Evolutionary conservation across 176 grass and related monocot species (phyloP), one percentile per base, ranked within the genome.

Genomic region (Miscanthus lutarioriparius): DNA sequence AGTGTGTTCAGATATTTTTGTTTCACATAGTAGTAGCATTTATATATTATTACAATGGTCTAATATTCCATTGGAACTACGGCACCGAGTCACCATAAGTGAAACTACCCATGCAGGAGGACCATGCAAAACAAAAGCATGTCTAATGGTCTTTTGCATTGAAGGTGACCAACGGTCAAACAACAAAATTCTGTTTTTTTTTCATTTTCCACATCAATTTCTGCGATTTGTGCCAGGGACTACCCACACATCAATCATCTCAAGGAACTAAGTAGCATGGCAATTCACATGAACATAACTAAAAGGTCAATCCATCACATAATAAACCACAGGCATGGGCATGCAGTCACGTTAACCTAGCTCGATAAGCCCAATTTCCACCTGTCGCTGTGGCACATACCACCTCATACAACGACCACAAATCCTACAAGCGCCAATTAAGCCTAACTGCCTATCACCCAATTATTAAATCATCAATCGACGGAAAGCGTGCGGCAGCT

Each of bases 391-490:
- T 11, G 38, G 30, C 51, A 76, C 26, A 56, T 22, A 23, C 23
- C 45, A 58, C 33, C 59, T 27, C 3, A 36, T n/a, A 33, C 20
- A 74, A 36, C 3, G 27, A 37, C 11, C 15, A 10, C 25, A 20
- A 49, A 76, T 20, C 62, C 22, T 32, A 20, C 17, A 76, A 45
- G 15, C 43, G 0, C 25, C 35, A 33, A 80, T 30, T 75, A 58
- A 8, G 36, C 7, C 27, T 32, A 65, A 28, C 1, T 7, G 15
- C 19, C 14, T 68, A 64, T 32, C 12, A 2, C 25, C 35, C 13
- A 26, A 64, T 26, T 44, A 63, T 35, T 20, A 33, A 63, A 54
- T 56, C 72, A n/a, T n/a, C 5, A 90, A 83, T 47, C 65, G 37
- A 72, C 8, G 20, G 41, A 71, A 81, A 4, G 20, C 22, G 9